Percentiles rank a stretch among this genome's conserved stretches.
These are phyloP conservation scores for Rhododendron molle DNA, from an alignment of 148 eudicot genomes.

Conservation along the genomic window DNA sequence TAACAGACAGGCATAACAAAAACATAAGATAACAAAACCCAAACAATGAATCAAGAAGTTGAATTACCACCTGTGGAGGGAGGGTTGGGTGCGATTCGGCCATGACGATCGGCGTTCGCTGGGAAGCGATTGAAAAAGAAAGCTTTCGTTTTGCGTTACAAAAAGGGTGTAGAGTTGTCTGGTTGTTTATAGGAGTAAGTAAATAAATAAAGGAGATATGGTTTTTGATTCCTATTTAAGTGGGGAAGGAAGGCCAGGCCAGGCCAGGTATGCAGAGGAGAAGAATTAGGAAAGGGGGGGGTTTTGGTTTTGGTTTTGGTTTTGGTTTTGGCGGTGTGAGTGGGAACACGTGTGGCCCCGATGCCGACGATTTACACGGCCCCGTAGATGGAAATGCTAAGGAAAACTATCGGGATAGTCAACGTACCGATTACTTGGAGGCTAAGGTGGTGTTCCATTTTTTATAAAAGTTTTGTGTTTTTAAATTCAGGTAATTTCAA, in stretches of 20 bases:
- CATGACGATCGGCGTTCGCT: neutral
- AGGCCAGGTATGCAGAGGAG: neutral
- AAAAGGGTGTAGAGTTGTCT: no score
- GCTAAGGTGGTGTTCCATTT: no score
- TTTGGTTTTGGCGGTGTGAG: neutral
- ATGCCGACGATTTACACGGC: neutral
- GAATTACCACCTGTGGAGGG: slow-evolving; percentile 4
- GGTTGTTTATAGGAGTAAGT: neutral
- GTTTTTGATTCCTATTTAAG: neutral
- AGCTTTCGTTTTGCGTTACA: neutral
- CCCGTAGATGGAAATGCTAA: neutral
- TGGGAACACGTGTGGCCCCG: neutral
- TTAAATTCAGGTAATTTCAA: no score
- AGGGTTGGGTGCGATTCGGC: neutral
- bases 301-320: no score
- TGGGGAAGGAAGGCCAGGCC: neutral
- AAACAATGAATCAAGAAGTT: neutral
- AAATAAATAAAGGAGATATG: neutral
- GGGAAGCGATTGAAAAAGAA: neutral
- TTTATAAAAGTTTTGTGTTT: no score
- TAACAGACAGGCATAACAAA: neutral
- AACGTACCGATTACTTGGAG: neutral
- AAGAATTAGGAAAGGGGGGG: neutral
- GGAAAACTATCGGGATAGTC: neutral
- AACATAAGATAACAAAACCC: neutral